Base-by-base conservation (phyloP, 257 asterid species). In the Ilex aquifolium region DNA sequence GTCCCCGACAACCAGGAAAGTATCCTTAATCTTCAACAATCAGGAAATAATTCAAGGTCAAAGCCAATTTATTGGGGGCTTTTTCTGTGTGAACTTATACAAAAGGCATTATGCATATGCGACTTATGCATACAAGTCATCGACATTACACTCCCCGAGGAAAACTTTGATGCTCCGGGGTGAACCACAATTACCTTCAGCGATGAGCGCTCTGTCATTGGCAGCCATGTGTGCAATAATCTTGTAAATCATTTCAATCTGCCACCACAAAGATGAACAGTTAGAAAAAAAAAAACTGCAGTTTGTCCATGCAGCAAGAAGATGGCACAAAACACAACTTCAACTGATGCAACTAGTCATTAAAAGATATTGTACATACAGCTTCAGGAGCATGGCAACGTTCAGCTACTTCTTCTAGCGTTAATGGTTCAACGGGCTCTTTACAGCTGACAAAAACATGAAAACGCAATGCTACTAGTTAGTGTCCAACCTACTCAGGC, bases 211-310 rank as follows among this genome's bases (percentile, higher is more conserved):
- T 90, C 99, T 85, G 72, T 90, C 97, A 57, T 93, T 93, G 49
- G 99, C 96, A 66, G 99, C 91, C 95, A 93, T 87, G 79, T 93
- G 99, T 1, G 90, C 86, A 6, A 93, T 74, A 31, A 93, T 90
- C 92, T 93, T 93, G 66, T 87, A 90, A 53, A 93, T 93, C 97
- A 93, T 93, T 70, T 93, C 99, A 74, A 93, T 86, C 99, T 93
- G 97, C 76, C 69, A 72, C 31, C 58, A 76, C 17, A 58, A 21
- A 21, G 27, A 21, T 1, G 27, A 59, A 17, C 15, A 10, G 2
- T 7, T 6, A 53, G 31, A 53, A 21, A 53, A n/a, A 53, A 53
- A 53, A 53, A 4, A 53, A 52, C 3, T 4, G 15, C 30, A 21
- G 15, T 6, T 53, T 36, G 42, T 4, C 27, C 8, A 36, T 36